Evolutionary conservation across 2,329 filamentous ascomycete species (phyloP), one percentile per base, ranked within the genome.

Genomic region (Fusarium hainanense): DNA sequence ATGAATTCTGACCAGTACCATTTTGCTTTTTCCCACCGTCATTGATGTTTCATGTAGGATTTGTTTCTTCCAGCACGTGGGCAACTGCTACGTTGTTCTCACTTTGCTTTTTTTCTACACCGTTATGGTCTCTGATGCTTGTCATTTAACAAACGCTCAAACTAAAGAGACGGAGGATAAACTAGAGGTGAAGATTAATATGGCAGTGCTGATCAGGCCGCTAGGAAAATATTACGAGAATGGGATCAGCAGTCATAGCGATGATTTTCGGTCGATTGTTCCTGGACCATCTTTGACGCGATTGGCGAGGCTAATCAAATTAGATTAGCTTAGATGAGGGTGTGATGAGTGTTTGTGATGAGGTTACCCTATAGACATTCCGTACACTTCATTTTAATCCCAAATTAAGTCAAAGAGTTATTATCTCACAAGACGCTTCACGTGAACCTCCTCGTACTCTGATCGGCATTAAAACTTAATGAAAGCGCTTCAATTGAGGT

Each of bases 191-290:
- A 34, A 18, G 30, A 42, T 58, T 42, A 47, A 51, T 6, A 48
- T 68, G 54, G 47, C 59, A 68, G 58, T 37, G 68, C 32, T 47
- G 68, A 65, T 70, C 63, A 20, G 34, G 46, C 11, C 51, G 42
- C 63, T 71, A 70, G 37, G 40, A 21, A 32, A 44, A 37, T 46
- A 46, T 40, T 42, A 40, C 21, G 37, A 51, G 28, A 57, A 43
- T 42, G 43, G 14, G 46, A 52, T 58, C 50, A 65, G 21, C 48
- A 25, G 14, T 27, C 41, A 47, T 34, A 16, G 42, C 25, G 42
- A 32, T 25, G 25, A 30, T 51, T 52, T 21, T 34, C 34, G 13
- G 48, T 40, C 32, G 49, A 41, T 52, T 52, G 34, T 52, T 41
- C n/a, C 49, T 52, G 49, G 23, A 21, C 20, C 32, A 12, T 18